These are phyloP conservation scores for Calonectria pteridis DNA, from an alignment of 2,329 filamentous ascomycete genomes.

Conservation along the genomic window DNA sequence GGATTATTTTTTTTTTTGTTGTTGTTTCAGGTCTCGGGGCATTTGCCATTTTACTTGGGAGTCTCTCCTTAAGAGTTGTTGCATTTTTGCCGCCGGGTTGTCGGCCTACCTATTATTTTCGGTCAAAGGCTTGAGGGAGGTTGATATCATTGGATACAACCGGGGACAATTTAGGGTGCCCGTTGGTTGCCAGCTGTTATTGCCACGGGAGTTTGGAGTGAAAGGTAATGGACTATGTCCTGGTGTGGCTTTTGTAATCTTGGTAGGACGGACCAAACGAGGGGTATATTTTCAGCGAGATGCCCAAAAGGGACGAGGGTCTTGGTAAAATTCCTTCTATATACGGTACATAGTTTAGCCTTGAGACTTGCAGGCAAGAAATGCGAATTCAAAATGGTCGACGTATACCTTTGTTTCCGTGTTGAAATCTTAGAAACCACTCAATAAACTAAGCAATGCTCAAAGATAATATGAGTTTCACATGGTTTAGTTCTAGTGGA, in stretches of 20 bases:
- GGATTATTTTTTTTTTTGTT: background rate
- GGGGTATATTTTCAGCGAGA: slow-evolving; percentile 13
- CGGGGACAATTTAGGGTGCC: background rate
- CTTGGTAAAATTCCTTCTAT: slow-evolving; percentile 14
- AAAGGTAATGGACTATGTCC: slow-evolving; percentile 14
- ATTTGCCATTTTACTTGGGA: slow-evolving; percentile 1
- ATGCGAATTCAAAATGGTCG: slow-evolving; percentile 12
- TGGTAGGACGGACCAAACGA: slow-evolving; percentile 7
- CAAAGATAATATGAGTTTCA: background rate
- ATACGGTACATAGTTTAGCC: slow-evolving; percentile 25
- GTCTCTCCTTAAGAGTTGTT: background rate
- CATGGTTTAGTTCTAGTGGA: too few species aligned
- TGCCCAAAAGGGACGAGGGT: background rate
- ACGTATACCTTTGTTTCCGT: background rate
- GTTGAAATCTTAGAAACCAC: background rate
- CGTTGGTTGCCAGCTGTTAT: background rate
- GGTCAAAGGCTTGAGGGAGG: background rate
- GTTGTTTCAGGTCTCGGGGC: slow-evolving; percentile 3
- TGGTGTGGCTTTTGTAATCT: slow-evolving; percentile 23
- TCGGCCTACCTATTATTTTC: background rate
- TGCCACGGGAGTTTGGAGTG: slow-evolving; percentile 23
- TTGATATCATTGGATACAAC: slow-evolving; percentile 19
- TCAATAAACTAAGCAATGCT: background rate
- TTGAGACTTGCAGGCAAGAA: slow-evolving; percentile 20
- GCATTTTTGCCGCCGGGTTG: background rate